Conservation (phyloP, 164 flowering plant species). For the Dillenia suffruticosa region DNA sequence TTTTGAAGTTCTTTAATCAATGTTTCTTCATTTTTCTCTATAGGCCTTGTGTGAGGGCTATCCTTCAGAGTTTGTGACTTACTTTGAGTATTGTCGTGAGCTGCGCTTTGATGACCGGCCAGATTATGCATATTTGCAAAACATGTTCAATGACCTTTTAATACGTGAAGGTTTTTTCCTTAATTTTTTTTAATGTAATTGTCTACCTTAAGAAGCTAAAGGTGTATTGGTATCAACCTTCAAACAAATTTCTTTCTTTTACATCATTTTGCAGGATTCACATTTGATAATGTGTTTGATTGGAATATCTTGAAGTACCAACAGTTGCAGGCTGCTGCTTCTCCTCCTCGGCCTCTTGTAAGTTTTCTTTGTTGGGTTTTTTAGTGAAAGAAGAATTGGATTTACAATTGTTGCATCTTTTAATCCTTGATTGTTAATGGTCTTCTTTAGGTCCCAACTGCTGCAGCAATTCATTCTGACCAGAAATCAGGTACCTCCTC, state of each 20-base stretch:
- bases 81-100: constrained; percentile 30
- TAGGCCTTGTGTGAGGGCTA: constrained; percentile 29
- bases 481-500: too few relatives aligned
- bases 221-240: not conserved
- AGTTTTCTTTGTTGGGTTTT: constrained; percentile 5
- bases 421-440: too few relatives aligned
- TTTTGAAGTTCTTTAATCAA: too few relatives aligned
- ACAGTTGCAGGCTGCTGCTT: constrained; percentile 71
- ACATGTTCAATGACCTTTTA: constrained; percentile 30
- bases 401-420: too few relatives aligned
- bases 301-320: constrained; percentile 89
- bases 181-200: too few relatives aligned
- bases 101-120: constrained; percentile 77
- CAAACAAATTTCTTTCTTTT: too few relatives aligned
- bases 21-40: not conserved
- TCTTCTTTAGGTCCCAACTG: too few relatives aligned
- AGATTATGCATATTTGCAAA: constrained; percentile 67
- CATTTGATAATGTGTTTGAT: constrained; percentile 88
- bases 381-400: too few relatives aligned
- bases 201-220: not conserved
- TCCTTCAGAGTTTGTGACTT: constrained; percentile 27
- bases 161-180: not conserved
- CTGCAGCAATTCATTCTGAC: too few relatives aligned
- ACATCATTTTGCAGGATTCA: constrained; percentile 49
- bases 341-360: constrained; percentile 63